Percentiles rank a stretch among this genome's conserved stretches.
Evolutionary conservation across 805 yeast genomes (phyloP).

Genomic region (Suhomyces kilbournensis): DNA sequence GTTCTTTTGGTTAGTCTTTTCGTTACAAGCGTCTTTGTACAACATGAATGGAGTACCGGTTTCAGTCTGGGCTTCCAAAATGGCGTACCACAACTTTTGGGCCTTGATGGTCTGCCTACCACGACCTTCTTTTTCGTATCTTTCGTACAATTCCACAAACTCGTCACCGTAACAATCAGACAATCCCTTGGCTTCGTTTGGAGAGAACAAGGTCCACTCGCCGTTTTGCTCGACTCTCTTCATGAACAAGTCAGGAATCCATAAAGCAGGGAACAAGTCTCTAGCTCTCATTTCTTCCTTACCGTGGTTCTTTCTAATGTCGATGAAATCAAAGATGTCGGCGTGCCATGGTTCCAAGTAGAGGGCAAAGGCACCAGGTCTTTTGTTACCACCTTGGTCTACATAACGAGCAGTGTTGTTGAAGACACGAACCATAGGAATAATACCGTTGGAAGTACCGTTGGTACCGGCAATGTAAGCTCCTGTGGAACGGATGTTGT

Average conservation of each 20-base stretch:
- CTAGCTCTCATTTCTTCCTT: conserved; percentile 92
- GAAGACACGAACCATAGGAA: conserved; percentile 95
- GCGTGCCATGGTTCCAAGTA: conserved; percentile 97
- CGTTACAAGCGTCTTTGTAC: conserved; percentile 88
- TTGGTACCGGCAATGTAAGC: conserved; percentile 87
- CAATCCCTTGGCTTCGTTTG: conserved; percentile 84
- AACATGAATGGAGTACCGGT: conserved; percentile 96
- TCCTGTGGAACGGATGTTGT: conserved; percentile 83
- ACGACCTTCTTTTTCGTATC: conserved; percentile 69
- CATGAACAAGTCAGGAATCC: conserved; percentile 97
- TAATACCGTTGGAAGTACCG: conserved; percentile 87
- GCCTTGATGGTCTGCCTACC: conserved; percentile 64
- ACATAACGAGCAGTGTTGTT: conserved; percentile 96
- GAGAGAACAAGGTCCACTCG: conserved; percentile 89
- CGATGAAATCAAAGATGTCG: conserved; percentile 82
- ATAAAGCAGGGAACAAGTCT: conserved; percentile 86
- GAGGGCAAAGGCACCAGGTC: conserved; percentile 96
- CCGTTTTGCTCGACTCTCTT: conserved; percentile 72
- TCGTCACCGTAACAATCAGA: conserved; percentile 81
- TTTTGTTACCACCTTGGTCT: conserved; percentile 96
- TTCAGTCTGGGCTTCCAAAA: conserved; percentile 89
- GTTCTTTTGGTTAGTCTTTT: conserved; percentile 86
- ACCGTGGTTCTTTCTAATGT: conserved; percentile 89
- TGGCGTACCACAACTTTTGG: conserved; percentile 86
- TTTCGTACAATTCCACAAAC: conserved; percentile 66